Conservation (phyloP, 1,139 yeast genomes). For the Candida sp. region DNA sequence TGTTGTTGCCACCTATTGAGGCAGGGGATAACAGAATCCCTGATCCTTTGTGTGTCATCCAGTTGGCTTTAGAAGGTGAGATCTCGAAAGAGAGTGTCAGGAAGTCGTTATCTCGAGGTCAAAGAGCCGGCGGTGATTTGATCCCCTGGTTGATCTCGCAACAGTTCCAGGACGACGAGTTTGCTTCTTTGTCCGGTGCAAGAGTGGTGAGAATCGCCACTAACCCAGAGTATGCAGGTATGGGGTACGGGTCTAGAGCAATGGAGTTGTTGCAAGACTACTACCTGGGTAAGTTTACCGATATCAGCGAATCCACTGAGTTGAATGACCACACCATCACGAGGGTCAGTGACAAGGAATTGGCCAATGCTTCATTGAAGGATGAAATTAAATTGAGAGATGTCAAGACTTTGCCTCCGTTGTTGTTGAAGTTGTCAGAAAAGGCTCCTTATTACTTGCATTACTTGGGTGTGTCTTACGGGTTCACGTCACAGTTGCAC, state of each 20-base stretch:
- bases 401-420: constrained; percentile 89
- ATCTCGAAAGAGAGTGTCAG: constrained; percentile 94
- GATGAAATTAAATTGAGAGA: constrained; percentile 90
- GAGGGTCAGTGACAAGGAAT: constrained; percentile 76
- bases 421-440: constrained; percentile 83
- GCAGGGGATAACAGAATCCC: constrained; percentile 87
- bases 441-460: constrained; percentile 85
- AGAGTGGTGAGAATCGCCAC: constrained; percentile 97
- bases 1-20: constrained; percentile 89
- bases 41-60: constrained; percentile 95
- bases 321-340: constrained; percentile 59
- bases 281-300: constrained; percentile 92
- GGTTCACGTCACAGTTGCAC: constrained; percentile 83
- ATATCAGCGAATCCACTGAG: constrained; percentile 65
- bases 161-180: constrained; percentile 98
- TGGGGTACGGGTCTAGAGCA: constrained; percentile 98
- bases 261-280: constrained; percentile 84
- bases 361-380: constrained; percentile 63
- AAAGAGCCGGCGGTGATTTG: constrained; percentile 97
- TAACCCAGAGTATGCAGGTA: constrained; percentile 92
- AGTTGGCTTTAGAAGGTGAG: constrained; percentile 95
- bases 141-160: constrained; percentile 98
- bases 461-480: constrained; percentile 95
- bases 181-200: constrained; percentile 96
- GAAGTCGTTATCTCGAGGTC: constrained; percentile 87